phyloP scores from a whole-genome alignment of 139 green algal species.

The Eudorina sp. region DNA sequence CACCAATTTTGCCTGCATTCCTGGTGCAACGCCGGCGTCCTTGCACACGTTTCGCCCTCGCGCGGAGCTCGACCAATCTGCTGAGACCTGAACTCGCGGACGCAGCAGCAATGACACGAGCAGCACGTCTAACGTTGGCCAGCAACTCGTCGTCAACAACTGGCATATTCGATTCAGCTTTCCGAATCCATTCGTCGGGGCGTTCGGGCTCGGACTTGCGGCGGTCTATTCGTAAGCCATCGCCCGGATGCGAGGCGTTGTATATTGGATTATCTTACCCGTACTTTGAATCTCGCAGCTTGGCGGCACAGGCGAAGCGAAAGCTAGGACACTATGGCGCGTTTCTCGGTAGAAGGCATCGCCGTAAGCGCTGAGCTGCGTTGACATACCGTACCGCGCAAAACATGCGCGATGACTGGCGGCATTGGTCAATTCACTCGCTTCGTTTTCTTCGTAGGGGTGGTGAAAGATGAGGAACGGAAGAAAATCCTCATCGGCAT shows the following conservation, averaged over 20 bases:
- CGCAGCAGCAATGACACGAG: constrained; percentile 14
- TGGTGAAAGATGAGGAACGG: constrained; percentile 7
- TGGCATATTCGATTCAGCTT: constrained; percentile 25
- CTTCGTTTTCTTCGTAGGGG: neutral
- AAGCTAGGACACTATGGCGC: constrained; percentile 51
- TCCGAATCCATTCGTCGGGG: neutral
- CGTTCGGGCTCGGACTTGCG: constrained; percentile 36
- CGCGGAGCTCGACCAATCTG: constrained; percentile 24
- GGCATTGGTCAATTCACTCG: too few species aligned
- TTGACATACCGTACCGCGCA: too few species aligned
- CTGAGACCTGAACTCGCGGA: constrained; percentile 9
- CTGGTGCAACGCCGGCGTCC: constrained; percentile 14
- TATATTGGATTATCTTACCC: neutral
- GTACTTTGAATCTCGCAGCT: constrained; percentile 10
- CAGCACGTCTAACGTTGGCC: neutral
- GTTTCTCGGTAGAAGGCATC: constrained; percentile 17
- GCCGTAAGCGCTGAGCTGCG: constrained; percentile 43
- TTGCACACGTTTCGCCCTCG: constrained; percentile 2
- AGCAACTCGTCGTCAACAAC: neutral
- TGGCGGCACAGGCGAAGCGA: constrained; percentile 26
- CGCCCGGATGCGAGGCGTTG: neutral
- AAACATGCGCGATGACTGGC: too few species aligned
- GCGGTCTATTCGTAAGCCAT: constrained; percentile 45
- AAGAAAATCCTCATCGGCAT: constrained; percentile 95
- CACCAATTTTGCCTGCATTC: constrained; percentile 17